Evolutionary conservation across 1,284 basidiomycete species (phyloP), one percentile per base, ranked within the genome.

Genomic region (Moesziomyces sp.): DNA sequence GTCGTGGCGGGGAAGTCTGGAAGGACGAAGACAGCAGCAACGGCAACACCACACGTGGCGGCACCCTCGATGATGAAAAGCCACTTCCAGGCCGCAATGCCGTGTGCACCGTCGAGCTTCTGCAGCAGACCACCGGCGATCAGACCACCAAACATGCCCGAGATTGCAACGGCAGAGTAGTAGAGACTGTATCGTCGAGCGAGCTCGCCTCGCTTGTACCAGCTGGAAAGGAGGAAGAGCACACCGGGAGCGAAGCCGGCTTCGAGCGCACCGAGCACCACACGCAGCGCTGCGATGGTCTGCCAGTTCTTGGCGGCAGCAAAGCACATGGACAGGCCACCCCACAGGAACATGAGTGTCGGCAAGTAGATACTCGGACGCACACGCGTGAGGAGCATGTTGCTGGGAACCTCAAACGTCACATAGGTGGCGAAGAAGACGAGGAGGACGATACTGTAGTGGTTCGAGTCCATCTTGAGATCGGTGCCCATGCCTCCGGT

Each of bases 171-270:
- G 9, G 85, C 86, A 0, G 81, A 82, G 67, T 87, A 87, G 84
- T 86, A 87, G 3, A 86, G 58, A 38, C 85, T 85, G 54, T 86
- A 78, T 4, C 86, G 84, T 57, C 85, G 85, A 21, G 85, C 84
- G 16, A 87, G 72, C 56, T 87, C 86, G 0, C 53, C 46, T 71
- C 85, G 85, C 38, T 78, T 84, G 80, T 86, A 87, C 83, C 83
- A 86, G 13, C 59, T 46, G 0, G 70, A 63, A 18, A 78, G 76
- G 77, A 85, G 76, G 80, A 84, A 55, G 13, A 83, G 81, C 18
- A 56, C 62, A n/a, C 71, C 59, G 0, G 66, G 60, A 5, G 53
- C n/a, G 79, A 84, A 74, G 78, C 80, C 50, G 10, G 59, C 47
- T 46, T 66, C 58, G 47, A 59, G 35, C 21, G 55, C 49, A 21